These are phyloP conservation scores for Chlamydomonas sp. DNA, from an alignment of 139 green algal species.

Conservation along the genomic window DNA sequence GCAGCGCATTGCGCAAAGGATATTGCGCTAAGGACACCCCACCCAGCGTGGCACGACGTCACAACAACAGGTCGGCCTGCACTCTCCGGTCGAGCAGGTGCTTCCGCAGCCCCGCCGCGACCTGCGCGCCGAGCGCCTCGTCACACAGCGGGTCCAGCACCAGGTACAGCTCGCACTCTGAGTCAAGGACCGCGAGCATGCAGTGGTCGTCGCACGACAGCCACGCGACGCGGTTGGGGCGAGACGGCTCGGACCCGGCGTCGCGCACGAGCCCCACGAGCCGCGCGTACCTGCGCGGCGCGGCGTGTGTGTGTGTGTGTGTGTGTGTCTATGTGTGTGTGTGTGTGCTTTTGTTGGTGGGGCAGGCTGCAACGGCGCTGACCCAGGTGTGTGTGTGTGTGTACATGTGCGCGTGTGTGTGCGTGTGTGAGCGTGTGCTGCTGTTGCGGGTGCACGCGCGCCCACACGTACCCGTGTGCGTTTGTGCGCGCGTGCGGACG, in stretches of 20 bases:
- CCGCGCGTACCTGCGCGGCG: too few relatives aligned
- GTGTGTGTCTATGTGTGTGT: too few relatives aligned
- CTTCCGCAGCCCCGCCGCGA: conserved; percentile 1
- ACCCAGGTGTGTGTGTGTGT: too few relatives aligned
- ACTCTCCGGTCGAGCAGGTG: conserved; percentile 7
- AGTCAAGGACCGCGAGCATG: conserved; percentile 18
- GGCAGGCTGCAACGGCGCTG: too few relatives aligned
- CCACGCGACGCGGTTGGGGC: conserved; percentile 37
- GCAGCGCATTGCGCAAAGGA: too few relatives aligned
- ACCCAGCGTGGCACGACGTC: neutral
- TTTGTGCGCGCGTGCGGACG: too few relatives aligned
- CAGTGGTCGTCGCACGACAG: neutral
- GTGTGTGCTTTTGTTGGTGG: too few relatives aligned
- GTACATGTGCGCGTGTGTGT: too few relatives aligned
- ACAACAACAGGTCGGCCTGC: conserved; percentile 11
- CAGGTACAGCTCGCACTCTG: conserved; percentile 32
- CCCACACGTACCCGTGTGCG: too few relatives aligned
- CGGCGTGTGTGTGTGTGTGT: too few relatives aligned
- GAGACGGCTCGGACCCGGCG: conserved; percentile 46
- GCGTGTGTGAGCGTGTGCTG: too few relatives aligned
- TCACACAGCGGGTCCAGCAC: conserved; percentile 31
- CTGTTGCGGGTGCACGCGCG: too few relatives aligned
- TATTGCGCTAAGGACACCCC: neutral
- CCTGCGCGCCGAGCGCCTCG: neutral
- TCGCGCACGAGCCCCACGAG: conserved; percentile 29